Base-by-base conservation (phyloP, 2,329 filamentous ascomycete genomes). In the Didymosphaeria variabile region DNA sequence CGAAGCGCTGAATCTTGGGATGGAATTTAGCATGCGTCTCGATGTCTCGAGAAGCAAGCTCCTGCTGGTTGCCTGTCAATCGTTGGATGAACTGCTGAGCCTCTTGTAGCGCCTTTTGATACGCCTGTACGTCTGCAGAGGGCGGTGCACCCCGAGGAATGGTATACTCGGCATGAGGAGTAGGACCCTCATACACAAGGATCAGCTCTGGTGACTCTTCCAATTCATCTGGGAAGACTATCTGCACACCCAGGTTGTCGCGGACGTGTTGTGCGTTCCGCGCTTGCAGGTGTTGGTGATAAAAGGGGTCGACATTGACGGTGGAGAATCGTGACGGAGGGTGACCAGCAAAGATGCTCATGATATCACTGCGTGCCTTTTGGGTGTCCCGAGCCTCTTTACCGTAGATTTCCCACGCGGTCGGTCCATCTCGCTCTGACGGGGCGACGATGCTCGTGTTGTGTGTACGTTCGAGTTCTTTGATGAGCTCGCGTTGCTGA, bases 401-500 rank as follows among this genome's bases (percentile, higher is more conserved):
- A 7, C 92, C 92, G 79, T 94, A 97, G 57, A 98, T 86, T 76
- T 97, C 90, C 93, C 94, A 97, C 0, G 90, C 89, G 47, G 91
- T 87, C 12, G 88, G 88, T 38, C 89, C 89, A 47, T 92, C 88
- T 53, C 86, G 84, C 3, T 87, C 86, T 65, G 86, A 86, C 0
- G 93, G 92, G 1, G 93, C 89, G 70, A 94, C 91, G 76, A 98
- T 96, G 77, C 92, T 91, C n/a, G 93, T 90, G 72, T 91, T 87
- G 79, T 97, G 92, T 51, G 87, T 81, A 61, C 86, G 87, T 82
- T 97, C 93, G 15, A 99, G 85, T 55, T 93, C 88, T 69, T 92
- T 88, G 70, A 98, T 90, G 68, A 94, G 91, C 69, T 89, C 87
- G 49, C 92, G 90, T 72, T 95, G 88, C 58, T 90, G 90, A 55